Base-by-base conservation (phyloP, 768 basidiomycete species). In the Leucosporidium creatinivorum region DNA sequence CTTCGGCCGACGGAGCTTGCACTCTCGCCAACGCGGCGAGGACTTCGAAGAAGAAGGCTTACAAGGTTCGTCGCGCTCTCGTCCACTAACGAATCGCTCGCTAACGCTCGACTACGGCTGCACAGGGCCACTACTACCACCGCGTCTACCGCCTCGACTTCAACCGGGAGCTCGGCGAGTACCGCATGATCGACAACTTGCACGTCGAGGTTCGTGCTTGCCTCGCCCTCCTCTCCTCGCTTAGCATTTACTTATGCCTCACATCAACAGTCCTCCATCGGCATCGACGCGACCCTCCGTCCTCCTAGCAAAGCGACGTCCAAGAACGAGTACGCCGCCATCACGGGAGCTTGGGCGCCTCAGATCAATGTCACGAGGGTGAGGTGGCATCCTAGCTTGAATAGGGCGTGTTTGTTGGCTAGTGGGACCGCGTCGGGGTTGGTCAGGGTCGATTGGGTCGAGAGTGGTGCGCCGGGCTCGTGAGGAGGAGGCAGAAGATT, bases 171-270 rank as follows among this genome's bases (percentile, higher is more conserved):
- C 84, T 84, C 0, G 84, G 85, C 26, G 85, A 89, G 67, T 92
- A 84, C 76, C 82, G 93, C 28, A 91, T 97, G 86, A 79, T 93
- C n/a, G 94, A 98, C 66, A 84, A 85, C 28, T 86, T 94, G 73
- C 77, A 88, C 10, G 90, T 93, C 2, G 84, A 86, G 78, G 92
- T 80, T 49, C 52, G 73, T 61, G 30, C 52, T 10, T 44, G 8
- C 8, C 15, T 36, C 33, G 31, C 54, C 57, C 48, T 31, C 47
- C 31, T 28, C 9, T 58, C 9, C 31, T 51, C 19, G 28, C 39
- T 39, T n/a, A n/a, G n/a, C 18, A 23, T 17, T 21, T 23, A 33
- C 30, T n/a, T 1, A 23, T 19, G n/a, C 31, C 5, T 9, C 58
- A 12, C 17, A 2, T 15, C 49, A 2, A 33, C 39, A 44, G 39